Evolutionary conservation across 441 rosid genomes (phyloP), one percentile per base, ranked within the genome.

Genomic region (Adansonia grandidieri): DNA sequence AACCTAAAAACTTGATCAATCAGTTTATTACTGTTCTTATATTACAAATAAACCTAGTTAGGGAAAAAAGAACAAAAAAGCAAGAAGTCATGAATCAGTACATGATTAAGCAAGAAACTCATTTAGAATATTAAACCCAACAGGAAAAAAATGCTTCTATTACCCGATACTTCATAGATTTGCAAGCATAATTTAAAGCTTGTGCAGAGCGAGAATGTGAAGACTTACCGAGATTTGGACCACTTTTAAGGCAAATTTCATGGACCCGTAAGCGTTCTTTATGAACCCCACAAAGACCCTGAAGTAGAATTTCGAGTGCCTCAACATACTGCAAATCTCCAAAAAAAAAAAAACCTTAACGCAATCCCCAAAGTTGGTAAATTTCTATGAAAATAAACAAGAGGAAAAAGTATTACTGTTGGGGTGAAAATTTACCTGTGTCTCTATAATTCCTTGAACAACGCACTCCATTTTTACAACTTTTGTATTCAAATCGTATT

Each of bases 291-390:
- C 98, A 96, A 48, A 94, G 95, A 84, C 98, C 99, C 78, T 90
- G 99, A 81, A 96, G 94, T 77, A 96, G 99, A 82, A 96, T 96
- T 86, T 92, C 96, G 60, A 96, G 94, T 22, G 97, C 98, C 89
- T 96, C 98, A 57, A 96, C 98, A 85, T 92, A 95, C 97, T 94
- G 87, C 81, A 80, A 78, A n/a, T 73, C 10, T 14, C 10, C 28
- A 20, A 7, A 20, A 5, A 60, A n/a, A 5, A 76, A 71, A 42
- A 2, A 40, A 13, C 57, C 20, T 40, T 15, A 22, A 19, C 48
- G 19, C 40, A 45, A 22, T 48, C 10, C 15, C 64, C 48, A 54
- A 14, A 75, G 64, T 6, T 1, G 13, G 61, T 1, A 19, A 10
- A 17, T 57, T 73, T 56, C 50, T 1, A 1, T 5, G 5, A 37